Percentiles rank a stretch among this genome's conserved stretches.
phyloP scores from a whole-genome alignment of 2,329 filamentous ascomycete genomes.

The Aspergillus sp. region DNA sequence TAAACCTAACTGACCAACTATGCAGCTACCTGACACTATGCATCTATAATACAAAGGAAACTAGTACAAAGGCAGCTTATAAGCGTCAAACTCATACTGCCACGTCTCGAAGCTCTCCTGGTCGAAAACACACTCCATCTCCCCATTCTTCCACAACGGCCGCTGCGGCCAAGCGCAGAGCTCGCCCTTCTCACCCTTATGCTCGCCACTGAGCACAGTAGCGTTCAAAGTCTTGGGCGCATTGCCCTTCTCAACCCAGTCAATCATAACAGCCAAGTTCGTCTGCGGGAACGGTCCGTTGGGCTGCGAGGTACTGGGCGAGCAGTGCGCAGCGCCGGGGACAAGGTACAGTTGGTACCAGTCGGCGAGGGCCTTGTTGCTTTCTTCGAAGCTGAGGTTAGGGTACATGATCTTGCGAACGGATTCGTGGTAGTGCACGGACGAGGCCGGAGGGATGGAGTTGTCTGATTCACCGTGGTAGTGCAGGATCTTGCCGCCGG shows the following conservation, averaged over 20 bases:
- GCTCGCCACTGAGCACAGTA: constrained; percentile 18
- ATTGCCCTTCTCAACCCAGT: constrained; percentile 45
- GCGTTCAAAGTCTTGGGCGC: constrained; percentile 38
- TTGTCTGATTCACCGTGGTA: constrained; percentile 54
- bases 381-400: constrained; percentile 31
- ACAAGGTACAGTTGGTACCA: constrained; percentile 50
- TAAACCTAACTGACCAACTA: too few species aligned
- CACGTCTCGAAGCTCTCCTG: background rate
- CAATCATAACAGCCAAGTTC: constrained; percentile 39
- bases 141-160: constrained; percentile 9
- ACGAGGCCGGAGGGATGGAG: constrained; percentile 48
- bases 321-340: constrained; percentile 47
- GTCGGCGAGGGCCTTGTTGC: constrained; percentile 37
- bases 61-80: background rate
- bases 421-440: constrained; percentile 50
- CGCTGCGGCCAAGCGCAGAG: constrained; percentile 19
- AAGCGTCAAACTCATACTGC: background rate
- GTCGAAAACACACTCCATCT: background rate
- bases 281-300: constrained; percentile 37
- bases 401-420: constrained; percentile 43
- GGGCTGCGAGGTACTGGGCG: constrained; percentile 36
- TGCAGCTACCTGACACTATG: too few species aligned
- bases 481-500: constrained; percentile 52
- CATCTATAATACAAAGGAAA: too few species aligned
- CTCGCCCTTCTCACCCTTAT: constrained; percentile 13